A percentile compares a stretch with the other conserved stretches of the same genome.
phyloP scores from a whole-genome alignment of 148 eudicot species.

The Vaccinium darrowii region DNA sequence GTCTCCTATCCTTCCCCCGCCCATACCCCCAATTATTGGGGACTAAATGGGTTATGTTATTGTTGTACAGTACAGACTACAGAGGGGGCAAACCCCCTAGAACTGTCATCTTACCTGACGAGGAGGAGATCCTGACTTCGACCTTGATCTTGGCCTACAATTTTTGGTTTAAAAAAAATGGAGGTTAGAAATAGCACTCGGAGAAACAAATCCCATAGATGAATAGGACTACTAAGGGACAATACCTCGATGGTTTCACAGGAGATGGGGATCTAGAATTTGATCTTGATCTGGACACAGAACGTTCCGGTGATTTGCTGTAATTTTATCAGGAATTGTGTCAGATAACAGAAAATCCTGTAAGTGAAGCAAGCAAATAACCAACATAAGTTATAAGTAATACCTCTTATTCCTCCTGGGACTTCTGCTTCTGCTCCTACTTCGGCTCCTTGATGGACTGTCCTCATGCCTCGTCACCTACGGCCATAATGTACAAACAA shows the following conservation, averaged over 20 bases:
- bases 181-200: neutral
- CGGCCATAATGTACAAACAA: neutral
- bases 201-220: neutral
- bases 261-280: conserved; percentile 82
- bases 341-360: conserved; percentile 11
- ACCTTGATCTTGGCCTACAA: conserved; percentile 31
- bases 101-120: conserved; percentile 19
- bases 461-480: conserved; percentile 69
- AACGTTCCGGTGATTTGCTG: conserved; percentile 68
- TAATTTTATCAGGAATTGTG: conserved; percentile 7
- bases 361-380: neutral
- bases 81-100: neutral
- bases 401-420: conserved; percentile 73
- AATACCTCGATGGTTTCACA: conserved; percentile 66
- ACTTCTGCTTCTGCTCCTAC: conserved; percentile 50
- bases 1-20: too few relatives aligned
- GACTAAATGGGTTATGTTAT: too few relatives aligned
- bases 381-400: conserved; percentile 12
- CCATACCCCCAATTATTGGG: too few relatives aligned
- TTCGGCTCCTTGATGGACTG: conserved; percentile 73
- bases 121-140: conserved; percentile 29
- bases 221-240: neutral
- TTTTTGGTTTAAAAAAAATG: neutral
- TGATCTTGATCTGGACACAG: conserved; percentile 67
- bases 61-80: too few relatives aligned